A percentile compares a stretch with the other conserved stretches of the same genome.
Conservation (phyloP, 306 rosid genomes). For the Fragaria iinumae region DNA sequence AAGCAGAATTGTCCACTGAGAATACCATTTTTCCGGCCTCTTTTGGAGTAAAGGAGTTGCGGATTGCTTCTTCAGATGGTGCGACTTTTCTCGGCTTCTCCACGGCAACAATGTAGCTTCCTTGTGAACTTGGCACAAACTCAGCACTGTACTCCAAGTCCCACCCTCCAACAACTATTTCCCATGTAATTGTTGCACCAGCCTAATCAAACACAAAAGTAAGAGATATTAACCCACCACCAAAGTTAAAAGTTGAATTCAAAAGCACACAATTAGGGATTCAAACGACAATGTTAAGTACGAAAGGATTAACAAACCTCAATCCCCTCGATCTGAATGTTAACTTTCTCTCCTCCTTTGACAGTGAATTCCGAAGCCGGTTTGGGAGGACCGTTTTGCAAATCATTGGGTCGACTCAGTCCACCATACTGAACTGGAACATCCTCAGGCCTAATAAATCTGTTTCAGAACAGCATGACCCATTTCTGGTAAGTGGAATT, state of each 20-base stretch:
- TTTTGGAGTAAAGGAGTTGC: slow-evolving; percentile 65
- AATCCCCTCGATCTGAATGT: slow-evolving; percentile 95
- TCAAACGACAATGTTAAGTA: too few relatives aligned
- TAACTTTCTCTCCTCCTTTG: slow-evolving; percentile 96
- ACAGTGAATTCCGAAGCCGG: slow-evolving; percentile 92
- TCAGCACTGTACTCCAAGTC: slow-evolving; percentile 94
- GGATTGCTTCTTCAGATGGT: slow-evolving; percentile 73
- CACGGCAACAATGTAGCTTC: slow-evolving; percentile 78
- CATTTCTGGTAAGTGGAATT: slow-evolving; percentile 6
- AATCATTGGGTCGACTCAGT: slow-evolving; percentile 60
- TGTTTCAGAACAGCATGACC: slow-evolving; percentile 31
- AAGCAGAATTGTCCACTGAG: slow-evolving; percentile 81
- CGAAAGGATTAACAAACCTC: slow-evolving; percentile 48
- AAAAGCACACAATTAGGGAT: neutral
- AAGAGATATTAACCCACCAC: neutral
- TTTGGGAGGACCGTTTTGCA: slow-evolving; percentile 77
- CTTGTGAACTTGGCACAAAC: slow-evolving; percentile 68
- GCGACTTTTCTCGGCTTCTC: slow-evolving; percentile 66
- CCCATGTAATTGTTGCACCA: slow-evolving; percentile 92
- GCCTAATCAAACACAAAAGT: slow-evolving; percentile 40
- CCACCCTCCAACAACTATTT: slow-evolving; percentile 97
- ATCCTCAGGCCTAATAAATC: slow-evolving; percentile 87
- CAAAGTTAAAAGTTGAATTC: neutral
- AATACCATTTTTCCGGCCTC: slow-evolving; percentile 76
- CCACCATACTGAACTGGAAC: slow-evolving; percentile 97